These are phyloP conservation scores for Coleophoma cylindrospora DNA, from an alignment of 2,329 filamentous ascomycete species.

Conservation along the genomic window DNA sequence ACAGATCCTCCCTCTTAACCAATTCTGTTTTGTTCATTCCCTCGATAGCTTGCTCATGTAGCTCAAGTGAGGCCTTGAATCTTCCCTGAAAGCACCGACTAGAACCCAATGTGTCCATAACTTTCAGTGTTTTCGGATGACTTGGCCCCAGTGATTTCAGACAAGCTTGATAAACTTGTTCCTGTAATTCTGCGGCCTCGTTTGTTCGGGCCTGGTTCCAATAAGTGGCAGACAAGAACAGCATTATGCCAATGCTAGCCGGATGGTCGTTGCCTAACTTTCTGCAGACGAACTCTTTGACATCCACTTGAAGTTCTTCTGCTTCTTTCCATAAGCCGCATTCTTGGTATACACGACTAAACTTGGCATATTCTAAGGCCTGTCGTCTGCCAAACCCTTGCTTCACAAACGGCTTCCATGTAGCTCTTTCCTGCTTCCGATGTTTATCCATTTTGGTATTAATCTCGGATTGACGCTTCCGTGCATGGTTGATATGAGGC, in stretches of 20 bases:
- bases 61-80: conserved; percentile 12
- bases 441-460: no score
- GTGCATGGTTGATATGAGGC: no score
- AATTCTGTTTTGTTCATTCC: conserved; percentile 8
- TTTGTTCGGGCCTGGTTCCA: background rate
- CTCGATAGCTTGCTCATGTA: conserved; percentile 16
- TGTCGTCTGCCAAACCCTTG: no score
- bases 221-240: background rate
- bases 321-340: background rate
- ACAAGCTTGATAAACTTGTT: conserved; percentile 17
- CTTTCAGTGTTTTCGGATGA: conserved; percentile 22
- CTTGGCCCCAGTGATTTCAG: conserved; percentile 13
- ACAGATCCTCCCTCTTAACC: conserved; percentile 5
- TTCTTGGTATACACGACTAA: no score
- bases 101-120: conserved; percentile 19
- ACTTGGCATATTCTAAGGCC: no score
- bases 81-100: conserved; percentile 16
- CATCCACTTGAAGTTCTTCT: background rate
- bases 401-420: no score
- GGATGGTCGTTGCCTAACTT: background rate
- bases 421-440: no score
- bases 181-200: conserved; percentile 11
- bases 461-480: no score
- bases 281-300: background rate
- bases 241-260: background rate